phyloP scores from a whole-genome alignment of 106 monocot species.

The Dioscorea alata region DNA sequence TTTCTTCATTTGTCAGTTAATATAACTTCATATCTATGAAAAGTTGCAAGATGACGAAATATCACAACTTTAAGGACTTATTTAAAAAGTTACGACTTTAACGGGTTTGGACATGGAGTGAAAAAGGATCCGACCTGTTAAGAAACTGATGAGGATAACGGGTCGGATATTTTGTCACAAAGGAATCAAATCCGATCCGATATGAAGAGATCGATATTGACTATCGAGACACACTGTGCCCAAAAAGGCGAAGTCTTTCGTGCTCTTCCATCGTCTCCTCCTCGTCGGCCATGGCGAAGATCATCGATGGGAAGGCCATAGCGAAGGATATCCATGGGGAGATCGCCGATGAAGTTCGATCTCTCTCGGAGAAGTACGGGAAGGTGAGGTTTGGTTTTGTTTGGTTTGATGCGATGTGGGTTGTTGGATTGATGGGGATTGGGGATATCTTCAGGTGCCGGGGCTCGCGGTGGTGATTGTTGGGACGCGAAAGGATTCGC shows the following conservation, averaged over 20 bases:
- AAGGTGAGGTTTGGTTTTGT: constrained; percentile 15
- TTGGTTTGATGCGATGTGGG: neutral
- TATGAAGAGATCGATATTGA: too few relatives aligned
- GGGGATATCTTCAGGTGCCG: constrained; percentile 44
- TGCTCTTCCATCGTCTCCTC: neutral
- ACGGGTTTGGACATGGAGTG: neutral
- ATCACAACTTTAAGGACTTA: too few relatives aligned
- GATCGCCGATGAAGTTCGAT: constrained; percentile 66
- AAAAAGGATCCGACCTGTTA: too few relatives aligned
- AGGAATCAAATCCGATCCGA: neutral
- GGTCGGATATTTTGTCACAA: neutral
- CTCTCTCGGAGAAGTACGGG: constrained; percentile 37
- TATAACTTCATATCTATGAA: too few relatives aligned
- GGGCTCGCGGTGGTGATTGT: constrained; percentile 92
- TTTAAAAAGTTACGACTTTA: neutral
- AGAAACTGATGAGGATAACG: neutral
- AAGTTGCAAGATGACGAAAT: too few relatives aligned
- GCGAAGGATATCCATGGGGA: constrained; percentile 69
- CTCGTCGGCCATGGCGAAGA: constrained; percentile 37
- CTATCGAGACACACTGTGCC: neutral
- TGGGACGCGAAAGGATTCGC: constrained; percentile 76
- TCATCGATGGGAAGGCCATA: constrained; percentile 92
- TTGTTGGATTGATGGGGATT: too few relatives aligned
- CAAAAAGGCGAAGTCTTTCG: neutral
- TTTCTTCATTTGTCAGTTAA: too few relatives aligned